Evolutionary conservation across 1,284 basidiomycete species (phyloP).

Genomic region (Bondarzewia mesenterica): DNA sequence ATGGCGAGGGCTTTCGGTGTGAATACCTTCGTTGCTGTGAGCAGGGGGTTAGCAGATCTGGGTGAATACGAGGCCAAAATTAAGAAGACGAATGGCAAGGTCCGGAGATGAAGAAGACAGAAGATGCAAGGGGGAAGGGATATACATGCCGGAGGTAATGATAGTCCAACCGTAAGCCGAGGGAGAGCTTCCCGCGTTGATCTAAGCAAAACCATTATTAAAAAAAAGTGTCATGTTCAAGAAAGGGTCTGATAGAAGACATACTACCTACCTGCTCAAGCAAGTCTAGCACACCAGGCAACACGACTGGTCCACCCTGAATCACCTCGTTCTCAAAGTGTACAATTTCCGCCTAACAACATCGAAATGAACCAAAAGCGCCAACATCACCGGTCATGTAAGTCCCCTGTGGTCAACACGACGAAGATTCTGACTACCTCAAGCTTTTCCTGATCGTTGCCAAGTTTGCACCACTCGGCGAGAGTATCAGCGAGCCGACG

Average conservation of each 20-base stretch:
- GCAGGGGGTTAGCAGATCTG: neutral
- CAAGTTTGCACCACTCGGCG: slow-evolving; percentile 55
- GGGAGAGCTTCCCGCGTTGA: slow-evolving; percentile 21
- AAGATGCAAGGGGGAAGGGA: neutral
- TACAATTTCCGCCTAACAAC: slow-evolving; percentile 50
- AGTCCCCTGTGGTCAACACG: neutral
- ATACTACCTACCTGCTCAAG: slow-evolving; percentile 34
- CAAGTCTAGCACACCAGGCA: slow-evolving; percentile 45
- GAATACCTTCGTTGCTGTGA: slow-evolving; percentile 65
- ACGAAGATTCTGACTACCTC: slow-evolving; percentile 23
- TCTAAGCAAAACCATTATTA: slow-evolving; percentile 13
- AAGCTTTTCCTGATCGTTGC: slow-evolving; percentile 42
- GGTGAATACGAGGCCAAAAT: neutral
- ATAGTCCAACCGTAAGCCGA: slow-evolving; percentile 55
- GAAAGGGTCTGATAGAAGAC: neutral
- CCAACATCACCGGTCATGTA: neutral
- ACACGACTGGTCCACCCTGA: slow-evolving; percentile 43
- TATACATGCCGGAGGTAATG: slow-evolving; percentile 60
- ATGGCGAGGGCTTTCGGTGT: slow-evolving; percentile 53
- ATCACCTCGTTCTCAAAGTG: slow-evolving; percentile 63
- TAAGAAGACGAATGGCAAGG: too few species aligned
- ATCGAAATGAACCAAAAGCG: neutral
- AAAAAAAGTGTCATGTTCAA: neutral
- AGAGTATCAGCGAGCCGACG: slow-evolving; percentile 66
- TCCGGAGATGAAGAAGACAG: neutral